These are phyloP conservation scores for Fusarium drepaniforme DNA, from an alignment of 2,329 filamentous ascomycete species.

Conservation along the genomic window DNA sequence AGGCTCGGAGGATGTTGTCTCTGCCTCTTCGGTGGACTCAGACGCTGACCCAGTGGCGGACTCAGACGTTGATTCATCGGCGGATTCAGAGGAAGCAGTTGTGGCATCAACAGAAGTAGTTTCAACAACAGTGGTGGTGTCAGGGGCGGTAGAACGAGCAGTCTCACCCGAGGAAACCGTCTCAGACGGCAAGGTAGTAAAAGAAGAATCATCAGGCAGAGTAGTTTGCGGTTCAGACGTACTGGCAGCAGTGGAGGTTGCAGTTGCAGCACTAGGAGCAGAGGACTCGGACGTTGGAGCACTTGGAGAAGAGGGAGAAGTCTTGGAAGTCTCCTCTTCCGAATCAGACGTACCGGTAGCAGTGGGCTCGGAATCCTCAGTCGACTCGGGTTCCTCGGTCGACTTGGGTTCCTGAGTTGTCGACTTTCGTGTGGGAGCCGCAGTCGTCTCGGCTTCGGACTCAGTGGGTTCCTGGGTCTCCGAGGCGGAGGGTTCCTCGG, in stretches of 20 bases:
- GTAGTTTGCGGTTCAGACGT: conserved; percentile 47
- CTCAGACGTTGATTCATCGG: conserved; percentile 19
- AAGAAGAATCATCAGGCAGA: conserved; percentile 44
- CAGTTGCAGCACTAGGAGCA: conserved; percentile 38
- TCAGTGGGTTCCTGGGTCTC: conserved; percentile 28
- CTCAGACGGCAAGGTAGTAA: conserved; percentile 45
- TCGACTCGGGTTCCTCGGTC: conserved; percentile 16
- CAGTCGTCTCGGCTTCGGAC: conserved; percentile 23
- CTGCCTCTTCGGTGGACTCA: conserved; percentile 19
- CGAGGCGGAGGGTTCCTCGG: conserved; percentile 23
- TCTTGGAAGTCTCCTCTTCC: conserved; percentile 43
- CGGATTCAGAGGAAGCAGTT: conserved; percentile 7
- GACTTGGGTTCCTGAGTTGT: conserved; percentile 22
- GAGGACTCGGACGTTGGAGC: conserved; percentile 45
- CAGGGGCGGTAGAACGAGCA: conserved; percentile 32
- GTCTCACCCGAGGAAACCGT: conserved; percentile 43
- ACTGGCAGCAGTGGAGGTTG: conserved; percentile 46
- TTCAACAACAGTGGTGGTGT: conserved; percentile 28
- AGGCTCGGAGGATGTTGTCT: conserved; percentile 30
- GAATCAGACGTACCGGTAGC: conserved; percentile 46
- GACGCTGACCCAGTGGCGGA: conserved; percentile 15
- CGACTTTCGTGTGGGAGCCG: conserved; percentile 20
- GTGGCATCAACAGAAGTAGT: conserved; percentile 10
- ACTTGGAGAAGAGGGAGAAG: conserved; percentile 44
- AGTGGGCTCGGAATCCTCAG: conserved; percentile 42